Percentiles rank a stretch among this genome's conserved stretches.
Conservation (phyloP, 352 stramenopile species). For the Pythium aristosporum region DNA sequence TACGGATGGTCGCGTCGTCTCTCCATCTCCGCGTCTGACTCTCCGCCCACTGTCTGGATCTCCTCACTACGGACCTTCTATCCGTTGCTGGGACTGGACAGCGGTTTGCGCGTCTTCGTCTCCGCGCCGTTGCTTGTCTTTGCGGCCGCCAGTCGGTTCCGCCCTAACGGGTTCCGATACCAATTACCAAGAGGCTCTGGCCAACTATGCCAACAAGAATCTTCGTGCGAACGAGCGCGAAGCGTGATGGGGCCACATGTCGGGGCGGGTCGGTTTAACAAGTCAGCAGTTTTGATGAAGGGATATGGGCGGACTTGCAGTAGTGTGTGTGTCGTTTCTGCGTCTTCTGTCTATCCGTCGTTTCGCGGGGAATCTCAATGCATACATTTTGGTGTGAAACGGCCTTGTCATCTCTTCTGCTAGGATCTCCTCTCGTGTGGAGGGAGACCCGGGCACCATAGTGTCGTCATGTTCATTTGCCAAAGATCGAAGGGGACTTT, state of each 20-base stretch:
- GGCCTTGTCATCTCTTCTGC: not conserved
- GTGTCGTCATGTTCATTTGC: not conserved
- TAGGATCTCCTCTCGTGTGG: not conserved
- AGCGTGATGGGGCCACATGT: no score
- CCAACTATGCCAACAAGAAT: no score
- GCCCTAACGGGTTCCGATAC: no score
- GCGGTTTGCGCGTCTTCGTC: conserved; percentile 10
- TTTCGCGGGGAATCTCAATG: conserved; percentile 17
- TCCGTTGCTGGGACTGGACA: conserved; percentile 20
- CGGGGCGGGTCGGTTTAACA: no score
- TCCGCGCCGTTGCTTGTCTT: conserved; percentile 22
- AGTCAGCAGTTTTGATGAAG: not conserved
- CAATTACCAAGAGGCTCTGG: no score
- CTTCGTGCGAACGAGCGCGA: no score
- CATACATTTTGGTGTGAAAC: conserved; percentile 11
- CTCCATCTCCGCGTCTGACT: conserved; percentile 10
- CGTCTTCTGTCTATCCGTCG: conserved; percentile 26
- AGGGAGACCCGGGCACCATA: not conserved
- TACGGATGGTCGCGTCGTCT: conserved; percentile 9
- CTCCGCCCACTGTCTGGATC: conserved; percentile 9
- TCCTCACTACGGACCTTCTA: conserved; percentile 27
- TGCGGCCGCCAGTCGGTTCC: conserved; percentile 2
- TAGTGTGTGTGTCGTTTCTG: conserved; percentile 27
- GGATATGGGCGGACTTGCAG: not conserved
- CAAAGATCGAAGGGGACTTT: not conserved